A percentile compares a stretch with the other conserved stretches of the same genome.
Conservation (phyloP, 257 asterid species). For the Fraxinus anomala region DNA sequence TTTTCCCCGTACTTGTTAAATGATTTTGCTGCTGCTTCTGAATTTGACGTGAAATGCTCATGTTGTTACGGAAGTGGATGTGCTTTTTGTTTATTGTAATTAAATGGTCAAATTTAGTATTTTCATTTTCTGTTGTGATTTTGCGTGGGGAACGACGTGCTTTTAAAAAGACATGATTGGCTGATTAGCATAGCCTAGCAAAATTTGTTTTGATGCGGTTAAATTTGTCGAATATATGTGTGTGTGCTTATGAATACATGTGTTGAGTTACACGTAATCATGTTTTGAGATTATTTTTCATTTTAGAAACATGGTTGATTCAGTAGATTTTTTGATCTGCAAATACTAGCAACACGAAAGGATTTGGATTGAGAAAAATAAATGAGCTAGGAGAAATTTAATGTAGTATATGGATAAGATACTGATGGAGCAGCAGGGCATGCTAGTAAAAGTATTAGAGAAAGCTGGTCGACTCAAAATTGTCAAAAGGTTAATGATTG, state of each 20-base stretch:
- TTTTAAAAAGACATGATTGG: neutral
- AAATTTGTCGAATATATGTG: neutral
- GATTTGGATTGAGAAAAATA: neutral
- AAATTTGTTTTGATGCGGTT: neutral
- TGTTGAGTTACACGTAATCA: neutral
- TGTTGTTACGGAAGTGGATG: neutral
- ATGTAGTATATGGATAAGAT: neutral
- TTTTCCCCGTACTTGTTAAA: slow-evolving; percentile 1
- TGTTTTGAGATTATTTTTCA: neutral
- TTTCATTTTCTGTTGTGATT: neutral
- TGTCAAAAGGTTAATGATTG: neutral
- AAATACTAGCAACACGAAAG: neutral
- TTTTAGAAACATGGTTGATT: neutral
- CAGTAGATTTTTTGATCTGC: neutral
- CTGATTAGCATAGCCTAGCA: neutral
- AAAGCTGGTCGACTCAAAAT: neutral
- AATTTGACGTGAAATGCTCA: slow-evolving; percentile 27
- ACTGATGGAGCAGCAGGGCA: neutral
- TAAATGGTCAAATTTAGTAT: neutral
- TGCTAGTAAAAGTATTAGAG: neutral
- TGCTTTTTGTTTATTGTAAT: neutral
- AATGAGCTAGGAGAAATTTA: neutral
- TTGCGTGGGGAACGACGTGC: neutral
- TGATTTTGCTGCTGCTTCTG: slow-evolving; percentile 25
- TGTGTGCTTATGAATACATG: neutral